Conservation (phyloP, 2,329 filamentous ascomycete genomes). For the Aspergillus fumigatiaffinis region DNA sequence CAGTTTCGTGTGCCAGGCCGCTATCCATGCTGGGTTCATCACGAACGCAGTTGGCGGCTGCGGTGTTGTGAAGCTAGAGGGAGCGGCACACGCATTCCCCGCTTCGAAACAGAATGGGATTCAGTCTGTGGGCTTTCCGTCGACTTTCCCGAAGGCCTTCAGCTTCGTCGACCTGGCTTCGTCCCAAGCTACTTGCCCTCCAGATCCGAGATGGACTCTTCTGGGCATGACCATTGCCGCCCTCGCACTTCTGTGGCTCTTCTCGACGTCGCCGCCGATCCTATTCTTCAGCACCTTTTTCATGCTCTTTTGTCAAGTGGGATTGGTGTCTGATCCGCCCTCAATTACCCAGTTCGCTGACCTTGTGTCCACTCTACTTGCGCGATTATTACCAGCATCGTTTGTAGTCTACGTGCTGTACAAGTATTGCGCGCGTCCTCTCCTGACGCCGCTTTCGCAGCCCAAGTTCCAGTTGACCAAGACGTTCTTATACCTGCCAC, state of each 20-base stretch:
- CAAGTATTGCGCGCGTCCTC: conserved; percentile 71
- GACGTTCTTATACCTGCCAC: conserved; percentile 82
- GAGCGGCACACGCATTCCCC: conserved; percentile 61
- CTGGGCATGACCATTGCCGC: conserved; percentile 78
- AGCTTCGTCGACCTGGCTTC: conserved; percentile 63
- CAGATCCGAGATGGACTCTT: conserved; percentile 78
- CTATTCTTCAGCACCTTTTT: conserved; percentile 84
- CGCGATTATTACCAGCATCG: conserved; percentile 78
- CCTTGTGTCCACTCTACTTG: conserved; percentile 72
- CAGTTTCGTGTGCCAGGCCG: conserved; percentile 80
- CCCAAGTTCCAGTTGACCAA: conserved; percentile 70
- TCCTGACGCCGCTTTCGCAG: conserved; percentile 64
- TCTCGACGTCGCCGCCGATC: conserved; percentile 70
- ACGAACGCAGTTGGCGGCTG: conserved; percentile 71
- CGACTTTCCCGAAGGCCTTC: conserved; percentile 85
- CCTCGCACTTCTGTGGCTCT: conserved; percentile 71
- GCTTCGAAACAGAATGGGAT: conserved; percentile 70
- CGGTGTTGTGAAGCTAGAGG: conserved; percentile 72
- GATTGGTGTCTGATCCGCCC: conserved; percentile 83
- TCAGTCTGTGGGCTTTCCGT: conserved; percentile 71
- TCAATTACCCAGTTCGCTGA: conserved; percentile 61
- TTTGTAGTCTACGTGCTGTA: conserved; percentile 88
- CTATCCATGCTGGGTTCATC: conserved; percentile 78
- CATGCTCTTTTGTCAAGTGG: conserved; percentile 84
- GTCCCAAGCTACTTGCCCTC: conserved; percentile 58